Conservation (phyloP, 441 rosid genomes). For the Erodium moschatum region DNA sequence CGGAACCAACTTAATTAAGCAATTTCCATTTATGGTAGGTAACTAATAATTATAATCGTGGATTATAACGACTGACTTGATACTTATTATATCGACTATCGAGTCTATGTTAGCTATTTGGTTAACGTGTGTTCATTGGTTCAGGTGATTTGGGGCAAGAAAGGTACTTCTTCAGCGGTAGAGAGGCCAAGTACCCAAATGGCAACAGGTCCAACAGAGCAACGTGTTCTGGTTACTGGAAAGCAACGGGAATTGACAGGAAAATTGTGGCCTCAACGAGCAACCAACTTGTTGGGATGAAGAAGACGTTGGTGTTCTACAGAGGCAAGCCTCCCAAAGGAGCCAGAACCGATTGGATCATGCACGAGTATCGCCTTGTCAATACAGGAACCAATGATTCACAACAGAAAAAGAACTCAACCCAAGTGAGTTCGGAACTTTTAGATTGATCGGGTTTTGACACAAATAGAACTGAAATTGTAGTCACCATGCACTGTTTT, state of each 20-base stretch:
- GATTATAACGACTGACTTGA: no score
- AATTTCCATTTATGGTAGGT: no score
- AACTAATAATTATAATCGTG: no score
- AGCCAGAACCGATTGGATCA: background rate
- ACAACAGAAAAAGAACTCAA: no score
- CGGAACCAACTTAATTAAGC: no score
- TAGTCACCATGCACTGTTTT: no score
- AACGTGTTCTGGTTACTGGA: conserved; percentile 5
- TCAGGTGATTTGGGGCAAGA: background rate
- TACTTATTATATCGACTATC: no score
- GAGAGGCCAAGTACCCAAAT: conserved; percentile 7
- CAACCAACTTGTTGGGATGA: background rate
- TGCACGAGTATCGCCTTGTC: conserved; percentile 1
- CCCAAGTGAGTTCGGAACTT: no score
- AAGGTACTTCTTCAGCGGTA: conserved; percentile 1
- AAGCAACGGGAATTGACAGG: conserved; percentile 4
- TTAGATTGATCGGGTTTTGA: no score
- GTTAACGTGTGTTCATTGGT: background rate
- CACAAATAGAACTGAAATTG: no score
- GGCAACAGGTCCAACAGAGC: conserved; percentile 10
- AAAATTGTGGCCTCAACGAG: background rate
- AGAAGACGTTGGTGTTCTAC: background rate
- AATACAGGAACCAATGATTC: background rate
- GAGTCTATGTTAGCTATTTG: no score
- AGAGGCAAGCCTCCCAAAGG: background rate